phyloP scores from a whole-genome alignment of 2,329 filamentous ascomycete genomes.

The Penicillium brasilianum region DNA sequence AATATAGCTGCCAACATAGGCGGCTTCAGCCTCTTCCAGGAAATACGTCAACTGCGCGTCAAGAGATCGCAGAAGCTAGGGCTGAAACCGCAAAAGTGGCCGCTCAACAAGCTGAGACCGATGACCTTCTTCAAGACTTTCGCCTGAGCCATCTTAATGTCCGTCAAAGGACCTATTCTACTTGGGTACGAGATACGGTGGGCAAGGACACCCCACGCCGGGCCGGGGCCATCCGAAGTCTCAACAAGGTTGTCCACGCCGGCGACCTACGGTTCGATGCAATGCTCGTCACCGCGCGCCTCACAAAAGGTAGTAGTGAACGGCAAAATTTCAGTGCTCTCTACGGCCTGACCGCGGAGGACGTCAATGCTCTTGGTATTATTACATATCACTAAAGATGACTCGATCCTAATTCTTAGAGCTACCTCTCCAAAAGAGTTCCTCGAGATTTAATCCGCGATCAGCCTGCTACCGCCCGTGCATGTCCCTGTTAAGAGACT shows the following conservation, averaged over 20 bases:
- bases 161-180: conserved; percentile 14
- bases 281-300: conserved; percentile 14
- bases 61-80: too few species aligned
- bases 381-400: too few species aligned
- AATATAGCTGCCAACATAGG: too few species aligned
- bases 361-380: conserved; percentile 14
- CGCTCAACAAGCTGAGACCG: neutral
- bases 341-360: conserved; percentile 14
- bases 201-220: conserved; percentile 12
- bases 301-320: conserved; percentile 11
- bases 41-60: too few species aligned
- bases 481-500: too few species aligned
- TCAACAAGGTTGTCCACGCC: conserved; percentile 9
- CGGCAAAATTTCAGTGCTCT: conserved; percentile 10
- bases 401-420: too few species aligned
- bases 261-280: conserved; percentile 15
- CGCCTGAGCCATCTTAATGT: conserved; percentile 19
- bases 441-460: too few species aligned
- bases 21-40: too few species aligned
- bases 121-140: conserved; percentile 10
- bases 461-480: too few species aligned
- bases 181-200: conserved; percentile 13
- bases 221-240: conserved; percentile 8
- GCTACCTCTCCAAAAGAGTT: too few species aligned
- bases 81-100: too few species aligned